Conservation (phyloP, 306 rosid genomes). For the Biancaea sappan region DNA sequence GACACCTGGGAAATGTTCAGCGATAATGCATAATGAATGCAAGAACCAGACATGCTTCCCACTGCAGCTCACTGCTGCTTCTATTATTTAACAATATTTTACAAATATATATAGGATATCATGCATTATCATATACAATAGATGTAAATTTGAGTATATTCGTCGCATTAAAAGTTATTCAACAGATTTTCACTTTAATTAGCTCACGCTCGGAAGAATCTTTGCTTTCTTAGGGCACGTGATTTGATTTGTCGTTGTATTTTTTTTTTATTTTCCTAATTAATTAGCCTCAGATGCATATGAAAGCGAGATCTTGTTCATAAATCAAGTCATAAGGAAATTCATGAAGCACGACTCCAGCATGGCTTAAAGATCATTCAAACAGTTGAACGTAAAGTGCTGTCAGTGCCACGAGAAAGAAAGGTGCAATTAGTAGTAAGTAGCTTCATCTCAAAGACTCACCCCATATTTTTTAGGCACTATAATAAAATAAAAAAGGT, state of each 20-base stretch:
- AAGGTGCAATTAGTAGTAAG: background rate
- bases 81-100: no score
- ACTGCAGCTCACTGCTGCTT: conserved; percentile 18
- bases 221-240: background rate
- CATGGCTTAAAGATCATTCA: background rate
- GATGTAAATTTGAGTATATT: background rate
- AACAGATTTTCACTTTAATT: background rate
- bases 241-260: background rate
- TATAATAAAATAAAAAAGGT: no score
- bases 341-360: background rate
- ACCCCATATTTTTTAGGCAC: no score
- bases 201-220: background rate
- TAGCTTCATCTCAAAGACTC: background rate
- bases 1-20: conserved; percentile 39
- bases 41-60: conserved; percentile 50
- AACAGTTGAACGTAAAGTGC: background rate
- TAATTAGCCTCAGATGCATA: no score
- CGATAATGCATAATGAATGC: conserved; percentile 49
- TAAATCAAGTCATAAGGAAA: background rate
- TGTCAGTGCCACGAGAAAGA: background rate
- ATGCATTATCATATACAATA: no score
- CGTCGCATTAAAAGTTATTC: background rate
- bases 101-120: no score
- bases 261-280: background rate
- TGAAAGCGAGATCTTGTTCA: background rate